Conservation (phyloP, 1,139 yeast species). For the Debaryomyces udenii region DNA sequence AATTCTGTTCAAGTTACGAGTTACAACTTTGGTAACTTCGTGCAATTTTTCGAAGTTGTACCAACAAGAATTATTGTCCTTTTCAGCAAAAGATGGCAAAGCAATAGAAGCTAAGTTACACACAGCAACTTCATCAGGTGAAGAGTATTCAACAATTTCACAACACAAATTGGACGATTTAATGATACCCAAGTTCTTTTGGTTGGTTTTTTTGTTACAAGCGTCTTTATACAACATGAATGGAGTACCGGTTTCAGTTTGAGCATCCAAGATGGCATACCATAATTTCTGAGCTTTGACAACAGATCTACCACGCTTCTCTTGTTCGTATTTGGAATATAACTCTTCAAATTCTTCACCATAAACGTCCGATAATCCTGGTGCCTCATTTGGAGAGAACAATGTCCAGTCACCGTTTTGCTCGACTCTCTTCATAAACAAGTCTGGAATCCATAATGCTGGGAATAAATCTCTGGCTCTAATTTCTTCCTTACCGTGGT, state of each 20-base stretch:
- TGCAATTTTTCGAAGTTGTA: slow-evolving; percentile 59
- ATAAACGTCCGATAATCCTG: slow-evolving; percentile 52
- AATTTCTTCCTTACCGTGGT: slow-evolving; percentile 60
- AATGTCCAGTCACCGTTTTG: slow-evolving; percentile 53
- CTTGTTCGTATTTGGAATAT: slow-evolving; percentile 49
- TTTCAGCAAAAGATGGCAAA: slow-evolving; percentile 65
- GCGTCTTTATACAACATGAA: slow-evolving; percentile 61
- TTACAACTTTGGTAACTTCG: slow-evolving; percentile 54
- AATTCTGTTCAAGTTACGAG: slow-evolving; percentile 57
- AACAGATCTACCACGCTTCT: slow-evolving; percentile 38
- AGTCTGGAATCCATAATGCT: slow-evolving; percentile 63
- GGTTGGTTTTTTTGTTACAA: slow-evolving; percentile 56
- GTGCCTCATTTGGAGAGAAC: slow-evolving; percentile 56
- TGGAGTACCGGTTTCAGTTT: slow-evolving; percentile 64
- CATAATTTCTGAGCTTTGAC: slow-evolving; percentile 58
- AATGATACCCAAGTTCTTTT: slow-evolving; percentile 56
- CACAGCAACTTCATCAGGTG: slow-evolving; percentile 58
- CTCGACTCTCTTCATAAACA: slow-evolving; percentile 59
- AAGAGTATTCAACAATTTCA: slow-evolving; percentile 58
- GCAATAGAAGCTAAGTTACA: slow-evolving; percentile 60
- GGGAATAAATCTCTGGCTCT: slow-evolving; percentile 60
- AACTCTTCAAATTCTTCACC: slow-evolving; percentile 52
- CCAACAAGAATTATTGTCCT: slow-evolving; percentile 41
- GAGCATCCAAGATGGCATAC: slow-evolving; percentile 56
- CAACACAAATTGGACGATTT: slow-evolving; percentile 63